Evolutionary conservation across 768 basidiomycete species (phyloP).

Genomic region (Scleroderma citrinum): DNA sequence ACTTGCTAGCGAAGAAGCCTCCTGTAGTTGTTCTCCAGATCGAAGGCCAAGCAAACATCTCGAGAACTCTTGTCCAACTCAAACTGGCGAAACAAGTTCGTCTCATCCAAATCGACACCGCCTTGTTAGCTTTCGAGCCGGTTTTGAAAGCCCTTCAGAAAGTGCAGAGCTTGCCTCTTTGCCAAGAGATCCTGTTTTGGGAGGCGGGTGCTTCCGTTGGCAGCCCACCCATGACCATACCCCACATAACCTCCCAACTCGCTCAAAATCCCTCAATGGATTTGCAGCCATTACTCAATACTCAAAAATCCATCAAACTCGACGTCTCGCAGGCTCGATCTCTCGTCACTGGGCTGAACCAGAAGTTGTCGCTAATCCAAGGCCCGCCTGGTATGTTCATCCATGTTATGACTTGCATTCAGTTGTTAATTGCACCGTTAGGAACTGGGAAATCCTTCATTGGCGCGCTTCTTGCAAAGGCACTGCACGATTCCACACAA

Average conservation of each 20-base stretch:
- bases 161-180: slow-evolving; percentile 39
- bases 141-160: slow-evolving; percentile 52
- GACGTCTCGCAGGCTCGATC: slow-evolving; percentile 44
- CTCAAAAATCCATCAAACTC: slow-evolving; percentile 38
- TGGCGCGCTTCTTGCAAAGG: slow-evolving; percentile 60
- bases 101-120: slow-evolving; percentile 55
- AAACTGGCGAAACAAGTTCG: slow-evolving; percentile 32
- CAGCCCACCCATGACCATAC: slow-evolving; percentile 4
- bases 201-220: slow-evolving; percentile 19
- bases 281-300: slow-evolving; percentile 33
- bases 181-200: slow-evolving; percentile 52
- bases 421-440: slow-evolving; percentile 16
- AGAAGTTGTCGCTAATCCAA: slow-evolving; percentile 57
- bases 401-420: neutral
- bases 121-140: slow-evolving; percentile 58
- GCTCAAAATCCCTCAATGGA: slow-evolving; percentile 31
- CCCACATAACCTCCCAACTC: slow-evolving; percentile 26
- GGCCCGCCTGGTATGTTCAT: slow-evolving; percentile 57
- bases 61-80: slow-evolving; percentile 36
- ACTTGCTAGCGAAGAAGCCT: slow-evolving; percentile 38
- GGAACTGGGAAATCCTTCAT: slow-evolving; percentile 76
- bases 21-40: slow-evolving; percentile 52
- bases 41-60: slow-evolving; percentile 35
- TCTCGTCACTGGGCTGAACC: slow-evolving; percentile 48
- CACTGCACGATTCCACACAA: slow-evolving; percentile 42